phyloP scores from a whole-genome alignment of 305 asterid species.

The Lippia alba region DNA sequence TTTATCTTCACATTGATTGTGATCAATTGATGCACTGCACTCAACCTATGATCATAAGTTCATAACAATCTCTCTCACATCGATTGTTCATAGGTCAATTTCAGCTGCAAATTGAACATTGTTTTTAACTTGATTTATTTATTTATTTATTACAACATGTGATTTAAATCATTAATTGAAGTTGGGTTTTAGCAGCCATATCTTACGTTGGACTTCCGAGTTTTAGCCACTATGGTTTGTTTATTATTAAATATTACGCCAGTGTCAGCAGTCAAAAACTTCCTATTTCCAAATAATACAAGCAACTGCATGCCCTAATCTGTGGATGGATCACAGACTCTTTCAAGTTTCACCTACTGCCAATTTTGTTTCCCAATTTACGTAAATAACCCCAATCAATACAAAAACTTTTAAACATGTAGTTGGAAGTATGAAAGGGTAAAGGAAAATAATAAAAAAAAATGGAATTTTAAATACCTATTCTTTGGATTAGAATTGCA shows the following conservation, averaged over 20 bases:
- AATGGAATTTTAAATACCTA: too few species aligned
- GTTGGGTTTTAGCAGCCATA: slow-evolving; percentile 33
- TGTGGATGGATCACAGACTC: not conserved
- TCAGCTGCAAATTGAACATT: not conserved
- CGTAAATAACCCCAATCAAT: not conserved
- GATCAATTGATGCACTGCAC: too few species aligned
- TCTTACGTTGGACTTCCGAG: too few species aligned
- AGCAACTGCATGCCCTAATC: not conserved
- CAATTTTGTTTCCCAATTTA: not conserved
- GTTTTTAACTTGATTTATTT: too few species aligned
- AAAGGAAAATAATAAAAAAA: too few species aligned
- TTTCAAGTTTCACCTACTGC: slow-evolving; percentile 1
- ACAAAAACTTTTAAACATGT: too few species aligned
- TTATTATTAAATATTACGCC: not conserved
- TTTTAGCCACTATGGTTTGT: not conserved
- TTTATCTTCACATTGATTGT: too few species aligned
- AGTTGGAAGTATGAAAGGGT: too few species aligned
- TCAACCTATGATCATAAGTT: too few species aligned
- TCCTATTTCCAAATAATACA: not conserved
- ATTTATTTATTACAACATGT: not conserved
- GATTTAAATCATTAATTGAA: slow-evolving; percentile 12
- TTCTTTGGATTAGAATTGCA: too few species aligned
- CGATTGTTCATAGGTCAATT: not conserved
- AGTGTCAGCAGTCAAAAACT: not conserved
- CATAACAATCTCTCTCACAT: too few species aligned